These are phyloP conservation scores for Pestalotiopsis sp. DNA, from an alignment of 2,329 filamentous ascomycete genomes.

Conservation along the genomic window DNA sequence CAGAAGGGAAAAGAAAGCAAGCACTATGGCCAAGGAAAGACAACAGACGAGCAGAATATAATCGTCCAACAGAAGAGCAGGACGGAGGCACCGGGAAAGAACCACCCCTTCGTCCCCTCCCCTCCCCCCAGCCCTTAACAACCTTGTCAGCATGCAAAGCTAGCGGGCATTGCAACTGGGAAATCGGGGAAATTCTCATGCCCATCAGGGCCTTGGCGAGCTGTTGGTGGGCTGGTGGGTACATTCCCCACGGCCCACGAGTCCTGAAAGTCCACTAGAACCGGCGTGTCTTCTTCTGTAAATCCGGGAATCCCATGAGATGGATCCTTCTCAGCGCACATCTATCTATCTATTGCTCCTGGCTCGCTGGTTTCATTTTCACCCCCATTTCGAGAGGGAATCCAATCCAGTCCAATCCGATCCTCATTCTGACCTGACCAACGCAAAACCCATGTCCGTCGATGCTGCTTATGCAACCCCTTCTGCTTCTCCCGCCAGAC, in stretches of 20 bases:
- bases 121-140: neutral
- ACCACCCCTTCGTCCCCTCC: neutral
- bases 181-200: slow-evolving; percentile 10
- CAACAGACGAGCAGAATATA: neutral
- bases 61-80: neutral
- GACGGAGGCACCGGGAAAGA: slow-evolving; percentile 1
- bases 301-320: neutral
- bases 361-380: neutral
- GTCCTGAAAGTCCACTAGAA: neutral
- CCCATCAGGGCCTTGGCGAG: slow-evolving; percentile 5
- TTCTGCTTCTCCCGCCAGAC: neutral
- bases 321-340: neutral
- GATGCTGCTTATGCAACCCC: neutral
- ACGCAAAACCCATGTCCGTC: neutral
- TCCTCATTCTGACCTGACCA: neutral
- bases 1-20: neutral
- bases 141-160: slow-evolving; percentile 9
- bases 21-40: neutral
- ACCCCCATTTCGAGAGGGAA: neutral
- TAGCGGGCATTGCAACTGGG: slow-evolving; percentile 9
- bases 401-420: neutral
- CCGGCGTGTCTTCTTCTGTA: neutral
- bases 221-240: slow-evolving; percentile 4
- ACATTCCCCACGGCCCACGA: slow-evolving; percentile 9
- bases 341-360: neutral